A percentile compares a stretch with the other conserved stretches of the same genome.
These are phyloP conservation scores for Neoboletus subvelutipes DNA, from an alignment of 768 basidiomycete species.

Conservation along the genomic window DNA sequence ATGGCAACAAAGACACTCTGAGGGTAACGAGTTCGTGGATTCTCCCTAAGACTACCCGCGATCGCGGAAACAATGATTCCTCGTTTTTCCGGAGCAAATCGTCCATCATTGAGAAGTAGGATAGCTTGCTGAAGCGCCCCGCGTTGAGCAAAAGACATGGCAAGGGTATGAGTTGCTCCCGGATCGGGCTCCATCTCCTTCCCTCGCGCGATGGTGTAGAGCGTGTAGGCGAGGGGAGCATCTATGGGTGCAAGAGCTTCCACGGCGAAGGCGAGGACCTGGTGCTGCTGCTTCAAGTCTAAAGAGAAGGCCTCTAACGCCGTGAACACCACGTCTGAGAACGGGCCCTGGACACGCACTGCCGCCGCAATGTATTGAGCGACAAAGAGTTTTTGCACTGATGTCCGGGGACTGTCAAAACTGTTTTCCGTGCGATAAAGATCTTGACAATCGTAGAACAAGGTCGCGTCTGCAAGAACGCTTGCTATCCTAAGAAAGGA, in stretches of 20 bases:
- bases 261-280: conserved; percentile 26
- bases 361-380: conserved; percentile 28
- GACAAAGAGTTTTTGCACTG: conserved; percentile 10
- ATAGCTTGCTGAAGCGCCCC: conserved; percentile 29
- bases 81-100: conserved; percentile 31
- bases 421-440: conserved; percentile 33
- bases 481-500: conserved; percentile 49
- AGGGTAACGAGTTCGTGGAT: conserved; percentile 33
- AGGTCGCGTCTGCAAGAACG: conserved; percentile 34
- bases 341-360: conserved; percentile 27
- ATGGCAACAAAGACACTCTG: conserved; percentile 34
- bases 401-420: not conserved
- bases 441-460: conserved; percentile 38
- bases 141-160: conserved; percentile 29
- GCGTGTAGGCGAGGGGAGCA: conserved; percentile 29
- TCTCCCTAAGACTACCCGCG: conserved; percentile 37
- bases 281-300: conserved; percentile 25
- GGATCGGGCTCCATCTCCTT: conserved; percentile 25
- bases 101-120: conserved; percentile 34
- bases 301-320: conserved; percentile 27
- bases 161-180: conserved; percentile 30
- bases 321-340: conserved; percentile 33
- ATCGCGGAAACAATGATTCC: conserved; percentile 41
- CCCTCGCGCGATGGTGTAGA: conserved; percentile 35
- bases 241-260: conserved; percentile 29